phyloP scores from a whole-genome alignment of 2,329 filamentous ascomycete genomes.

The Penicillium decumbens region DNA sequence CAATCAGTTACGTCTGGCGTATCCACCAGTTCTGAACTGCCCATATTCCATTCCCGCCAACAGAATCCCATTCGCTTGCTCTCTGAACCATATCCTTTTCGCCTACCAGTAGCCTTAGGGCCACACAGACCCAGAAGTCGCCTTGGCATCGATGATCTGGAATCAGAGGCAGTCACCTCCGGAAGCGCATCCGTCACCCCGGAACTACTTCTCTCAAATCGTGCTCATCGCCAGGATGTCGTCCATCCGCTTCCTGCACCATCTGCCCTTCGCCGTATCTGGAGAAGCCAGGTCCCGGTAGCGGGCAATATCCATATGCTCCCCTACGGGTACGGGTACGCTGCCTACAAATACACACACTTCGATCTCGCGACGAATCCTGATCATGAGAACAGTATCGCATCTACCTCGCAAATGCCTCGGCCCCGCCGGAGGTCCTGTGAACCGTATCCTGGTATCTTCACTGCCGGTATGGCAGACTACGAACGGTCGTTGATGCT shows the following conservation, averaged over 20 bases:
- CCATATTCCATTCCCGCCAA: not conserved
- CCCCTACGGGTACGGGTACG: constrained; percentile 5
- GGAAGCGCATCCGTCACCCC: constrained; percentile 5
- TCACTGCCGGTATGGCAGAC: not conserved
- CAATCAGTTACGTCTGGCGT: not conserved
- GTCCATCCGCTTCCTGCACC: not conserved
- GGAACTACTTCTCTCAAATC: not conserved
- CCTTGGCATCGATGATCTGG: constrained; percentile 1
- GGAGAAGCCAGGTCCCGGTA: not conserved
- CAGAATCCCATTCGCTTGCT: not conserved
- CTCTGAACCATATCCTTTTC: not conserved
- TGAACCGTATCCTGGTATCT: not conserved
- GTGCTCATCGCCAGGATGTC: too few relatives aligned
- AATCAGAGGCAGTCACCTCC: constrained; percentile 11
- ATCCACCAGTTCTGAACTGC: not conserved
- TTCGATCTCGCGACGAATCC: not conserved
- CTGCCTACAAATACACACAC: not conserved
- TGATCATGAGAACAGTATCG: not conserved
- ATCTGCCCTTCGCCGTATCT: not conserved
- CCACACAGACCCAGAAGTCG: not conserved
- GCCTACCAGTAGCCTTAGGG: not conserved
- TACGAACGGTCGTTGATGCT: not conserved
- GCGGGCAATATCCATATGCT: not conserved
- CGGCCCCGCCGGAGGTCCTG: not conserved
- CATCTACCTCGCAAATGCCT: not conserved